Evolutionary conservation across 305 asterid species (phyloP).

Genomic region (Solanum hybrid): DNA sequence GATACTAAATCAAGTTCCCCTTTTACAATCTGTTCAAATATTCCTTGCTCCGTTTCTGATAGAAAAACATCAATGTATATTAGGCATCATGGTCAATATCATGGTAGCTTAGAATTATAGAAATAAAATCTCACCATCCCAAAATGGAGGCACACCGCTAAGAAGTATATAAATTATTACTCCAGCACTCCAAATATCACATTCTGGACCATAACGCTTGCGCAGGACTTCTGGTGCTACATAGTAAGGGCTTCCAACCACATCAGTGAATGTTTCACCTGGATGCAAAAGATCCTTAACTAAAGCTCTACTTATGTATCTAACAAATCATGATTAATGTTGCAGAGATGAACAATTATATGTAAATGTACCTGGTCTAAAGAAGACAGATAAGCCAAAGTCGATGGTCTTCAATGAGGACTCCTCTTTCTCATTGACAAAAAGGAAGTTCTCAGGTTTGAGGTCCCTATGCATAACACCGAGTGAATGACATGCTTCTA

Average conservation of each 20-base stretch:
- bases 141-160: slow-evolving; percentile 85
- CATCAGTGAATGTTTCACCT: slow-evolving; percentile 75
- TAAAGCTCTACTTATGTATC: not conserved
- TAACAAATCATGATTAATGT: not conserved
- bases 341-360: not conserved
- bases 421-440: slow-evolving; percentile 47
- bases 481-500: slow-evolving; percentile 55
- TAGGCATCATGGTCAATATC: not conserved
- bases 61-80: slow-evolving; percentile 6
- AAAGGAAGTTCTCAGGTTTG: slow-evolving; percentile 65
- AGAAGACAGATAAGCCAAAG: slow-evolving; percentile 58
- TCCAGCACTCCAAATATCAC: slow-evolving; percentile 96
- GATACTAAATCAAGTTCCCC: slow-evolving; percentile 77
- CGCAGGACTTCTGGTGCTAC: slow-evolving; percentile 83
- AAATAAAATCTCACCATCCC: slow-evolving; percentile 57
- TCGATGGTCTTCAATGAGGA: slow-evolving; percentile 57
- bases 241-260: slow-evolving; percentile 87
- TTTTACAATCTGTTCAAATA: slow-evolving; percentile 70
- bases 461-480: slow-evolving; percentile 71
- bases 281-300: not conserved
- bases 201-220: slow-evolving; percentile 74
- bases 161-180: slow-evolving; percentile 76
- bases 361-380: slow-evolving; percentile 48
- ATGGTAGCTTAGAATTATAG: not conserved
- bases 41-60: slow-evolving; percentile 76